These are phyloP conservation scores for Colletotrichum agaves DNA, from an alignment of 2,329 filamentous ascomycete species.

Conservation along the genomic window DNA sequence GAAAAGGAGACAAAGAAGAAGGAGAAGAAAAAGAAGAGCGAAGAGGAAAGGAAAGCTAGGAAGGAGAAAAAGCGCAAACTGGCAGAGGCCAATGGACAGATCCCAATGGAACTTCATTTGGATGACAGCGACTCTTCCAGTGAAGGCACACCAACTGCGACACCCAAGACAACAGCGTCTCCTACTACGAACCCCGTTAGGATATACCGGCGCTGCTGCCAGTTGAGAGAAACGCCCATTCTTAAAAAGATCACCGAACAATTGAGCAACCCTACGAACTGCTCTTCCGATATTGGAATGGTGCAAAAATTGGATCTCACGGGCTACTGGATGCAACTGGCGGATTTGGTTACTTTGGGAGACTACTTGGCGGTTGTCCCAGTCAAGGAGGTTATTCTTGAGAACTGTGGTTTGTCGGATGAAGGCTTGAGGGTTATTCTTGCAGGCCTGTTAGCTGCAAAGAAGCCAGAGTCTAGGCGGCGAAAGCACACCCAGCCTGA, in stretches of 20 bases:
- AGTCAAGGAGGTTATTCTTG: conserved; percentile 84
- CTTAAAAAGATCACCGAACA: conserved; percentile 93
- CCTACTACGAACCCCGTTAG: conserved; percentile 92
- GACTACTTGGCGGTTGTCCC: conserved; percentile 96
- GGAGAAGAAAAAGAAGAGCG: conserved; percentile 95
- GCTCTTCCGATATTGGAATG: conserved; percentile 74
- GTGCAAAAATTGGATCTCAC: conserved; percentile 86
- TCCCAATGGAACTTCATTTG: conserved; percentile 84
- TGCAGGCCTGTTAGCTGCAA: conserved; percentile 85
- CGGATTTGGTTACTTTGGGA: conserved; percentile 86
- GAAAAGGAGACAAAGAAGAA: conserved; percentile 76
- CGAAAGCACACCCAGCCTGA: conserved; percentile 54
- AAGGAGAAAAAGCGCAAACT: conserved; percentile 88
- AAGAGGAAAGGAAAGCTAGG: conserved; percentile 90
- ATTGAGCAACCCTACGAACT: conserved; percentile 77
- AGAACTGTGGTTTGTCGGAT: conserved; percentile 88
- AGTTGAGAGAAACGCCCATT: conserved; percentile 91
- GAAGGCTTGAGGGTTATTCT: conserved; percentile 88
- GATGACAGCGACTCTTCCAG: conserved; percentile 73
- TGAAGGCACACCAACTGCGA: conserved; percentile 60
- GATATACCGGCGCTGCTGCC: conserved; percentile 94
- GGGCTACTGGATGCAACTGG: conserved; percentile 83
- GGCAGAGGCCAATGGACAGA: conserved; percentile 86
- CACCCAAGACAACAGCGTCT: conserved; percentile 60
- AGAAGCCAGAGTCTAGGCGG: conserved; percentile 68